Evolutionary conservation across 208 protist species (phyloP).

Genomic region (Leishmania guyanensis): DNA sequence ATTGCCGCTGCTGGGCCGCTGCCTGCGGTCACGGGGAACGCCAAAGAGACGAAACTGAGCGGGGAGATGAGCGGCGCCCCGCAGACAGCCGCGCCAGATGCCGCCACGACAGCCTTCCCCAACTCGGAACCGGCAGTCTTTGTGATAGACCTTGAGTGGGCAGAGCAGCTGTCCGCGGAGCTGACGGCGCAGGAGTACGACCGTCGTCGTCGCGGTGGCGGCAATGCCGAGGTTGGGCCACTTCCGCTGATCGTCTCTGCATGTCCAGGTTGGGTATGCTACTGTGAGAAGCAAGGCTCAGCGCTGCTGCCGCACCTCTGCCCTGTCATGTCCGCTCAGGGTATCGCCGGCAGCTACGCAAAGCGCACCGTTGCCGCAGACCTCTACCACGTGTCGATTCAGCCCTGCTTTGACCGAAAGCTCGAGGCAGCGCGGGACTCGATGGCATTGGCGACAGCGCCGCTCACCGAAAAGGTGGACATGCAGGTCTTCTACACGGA

Average conservation of each 20-base stretch:
- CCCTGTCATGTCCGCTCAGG: slow-evolving; percentile 95
- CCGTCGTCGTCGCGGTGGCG: neutral
- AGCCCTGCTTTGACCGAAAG: slow-evolving; percentile 99
- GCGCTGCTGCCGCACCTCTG: slow-evolving; percentile 94
- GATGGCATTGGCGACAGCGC: neutral
- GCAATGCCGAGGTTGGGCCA: slow-evolving; percentile 1
- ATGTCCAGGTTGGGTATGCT: slow-evolving; percentile 98
- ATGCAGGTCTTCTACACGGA: slow-evolving; percentile 89
- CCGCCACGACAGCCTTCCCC: neutral
- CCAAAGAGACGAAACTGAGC: neutral
- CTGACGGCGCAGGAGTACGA: slow-evolving; percentile 86
- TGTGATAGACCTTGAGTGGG: slow-evolving; percentile 86
- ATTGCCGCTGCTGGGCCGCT: neutral
- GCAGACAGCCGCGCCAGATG: neutral
- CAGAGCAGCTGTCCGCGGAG: slow-evolving; percentile 70
- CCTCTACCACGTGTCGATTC: slow-evolving; percentile 95
- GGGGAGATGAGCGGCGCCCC: neutral
- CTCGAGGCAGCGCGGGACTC: slow-evolving; percentile 95
- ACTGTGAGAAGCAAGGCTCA: slow-evolving; percentile 97
- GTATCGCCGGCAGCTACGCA: slow-evolving; percentile 96
- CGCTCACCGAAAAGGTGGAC: slow-evolving; percentile 15
- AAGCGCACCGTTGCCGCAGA: slow-evolving; percentile 37
- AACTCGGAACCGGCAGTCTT: slow-evolving; percentile 21
- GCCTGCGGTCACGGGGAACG: neutral
- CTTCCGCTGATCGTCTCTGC: slow-evolving; percentile 95